phyloP scores from a whole-genome alignment of 2,329 filamentous ascomycete species.

The Beauveria australis region DNA sequence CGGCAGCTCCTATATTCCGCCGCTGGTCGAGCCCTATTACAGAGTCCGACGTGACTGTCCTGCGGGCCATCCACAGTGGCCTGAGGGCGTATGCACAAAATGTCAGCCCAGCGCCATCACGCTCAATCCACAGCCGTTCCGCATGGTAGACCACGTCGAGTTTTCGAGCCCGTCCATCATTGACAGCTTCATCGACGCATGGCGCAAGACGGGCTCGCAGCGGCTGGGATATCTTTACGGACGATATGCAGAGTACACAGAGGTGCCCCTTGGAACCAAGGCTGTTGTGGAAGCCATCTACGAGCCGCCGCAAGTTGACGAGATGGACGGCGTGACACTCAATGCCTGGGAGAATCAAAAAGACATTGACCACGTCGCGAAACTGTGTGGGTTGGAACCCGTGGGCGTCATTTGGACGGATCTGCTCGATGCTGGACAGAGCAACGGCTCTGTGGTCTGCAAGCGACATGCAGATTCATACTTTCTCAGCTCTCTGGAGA shows the following conservation, averaged over 20 bases:
- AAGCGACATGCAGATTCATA: constrained; percentile 95
- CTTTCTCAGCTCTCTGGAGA: constrained; percentile 85
- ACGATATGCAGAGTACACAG: constrained; percentile 79
- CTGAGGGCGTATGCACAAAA: constrained; percentile 94
- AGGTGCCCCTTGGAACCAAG: constrained; percentile 90
- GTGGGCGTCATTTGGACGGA: constrained; percentile 95
- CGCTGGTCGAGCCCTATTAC: constrained; percentile 86
- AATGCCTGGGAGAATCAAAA: constrained; percentile 79
- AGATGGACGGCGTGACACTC: constrained; percentile 79
- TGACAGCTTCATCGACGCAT: constrained; percentile 84
- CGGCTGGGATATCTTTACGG: constrained; percentile 88
- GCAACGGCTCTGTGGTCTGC: constrained; percentile 82
- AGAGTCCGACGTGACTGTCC: constrained; percentile 84
- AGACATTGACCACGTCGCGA: constrained; percentile 72
- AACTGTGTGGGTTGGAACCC: constrained; percentile 74
- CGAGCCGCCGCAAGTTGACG: constrained; percentile 84
- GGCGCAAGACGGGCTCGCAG: constrained; percentile 78
- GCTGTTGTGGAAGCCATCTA: constrained; percentile 96
- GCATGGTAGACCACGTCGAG: constrained; percentile 97
- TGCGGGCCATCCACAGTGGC: constrained; percentile 86
- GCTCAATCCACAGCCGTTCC: constrained; percentile 83
- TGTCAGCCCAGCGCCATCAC: constrained; percentile 97
- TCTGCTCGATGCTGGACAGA: constrained; percentile 69
- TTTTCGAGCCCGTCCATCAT: constrained; percentile 80
- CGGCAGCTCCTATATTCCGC: constrained; percentile 91